These are phyloP conservation scores for Amylocarpus encephaloides DNA, from an alignment of 2,329 filamentous ascomycete species.

Conservation along the genomic window DNA sequence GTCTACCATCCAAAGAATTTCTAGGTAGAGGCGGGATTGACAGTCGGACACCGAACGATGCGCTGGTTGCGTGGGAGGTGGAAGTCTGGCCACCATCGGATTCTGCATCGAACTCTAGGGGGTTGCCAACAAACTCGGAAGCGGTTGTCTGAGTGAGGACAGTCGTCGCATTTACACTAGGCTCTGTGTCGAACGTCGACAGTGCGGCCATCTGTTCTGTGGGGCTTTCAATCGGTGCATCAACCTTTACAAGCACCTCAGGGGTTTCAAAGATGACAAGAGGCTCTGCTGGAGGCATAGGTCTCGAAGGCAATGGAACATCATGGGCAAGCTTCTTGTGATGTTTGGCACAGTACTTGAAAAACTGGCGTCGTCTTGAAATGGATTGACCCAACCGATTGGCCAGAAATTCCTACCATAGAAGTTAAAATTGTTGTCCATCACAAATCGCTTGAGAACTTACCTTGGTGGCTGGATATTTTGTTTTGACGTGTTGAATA, in stretches of 20 bases:
- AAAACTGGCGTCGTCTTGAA: conserved; percentile 3
- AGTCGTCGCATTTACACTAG: neutral
- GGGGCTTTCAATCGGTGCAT: neutral
- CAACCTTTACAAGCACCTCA: neutral
- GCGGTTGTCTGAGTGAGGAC: neutral
- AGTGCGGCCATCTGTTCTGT: neutral
- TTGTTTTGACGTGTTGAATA: conserved; percentile 1
- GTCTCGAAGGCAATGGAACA: neutral
- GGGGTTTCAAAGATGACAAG: neutral
- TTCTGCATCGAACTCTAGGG: neutral
- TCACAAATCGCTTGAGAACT: neutral
- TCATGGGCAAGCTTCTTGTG: conserved; percentile 3
- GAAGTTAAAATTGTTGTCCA: neutral
- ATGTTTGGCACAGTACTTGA: conserved; percentile 6
- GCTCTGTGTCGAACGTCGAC: neutral
- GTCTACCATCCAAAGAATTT: neutral
- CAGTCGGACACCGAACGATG: neutral
- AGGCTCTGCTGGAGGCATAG: neutral
- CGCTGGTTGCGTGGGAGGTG: conserved; percentile 3
- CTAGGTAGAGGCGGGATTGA: conserved; percentile 1
- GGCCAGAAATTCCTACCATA: neutral
- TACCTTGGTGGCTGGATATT: conserved; percentile 2
- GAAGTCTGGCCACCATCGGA: neutral
- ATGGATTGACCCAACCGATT: conserved; percentile 1
- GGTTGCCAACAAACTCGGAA: neutral